These are phyloP conservation scores for Lasiodiplodia gonubiensis DNA, from an alignment of 2,329 filamentous ascomycete genomes.

Conservation along the genomic window DNA sequence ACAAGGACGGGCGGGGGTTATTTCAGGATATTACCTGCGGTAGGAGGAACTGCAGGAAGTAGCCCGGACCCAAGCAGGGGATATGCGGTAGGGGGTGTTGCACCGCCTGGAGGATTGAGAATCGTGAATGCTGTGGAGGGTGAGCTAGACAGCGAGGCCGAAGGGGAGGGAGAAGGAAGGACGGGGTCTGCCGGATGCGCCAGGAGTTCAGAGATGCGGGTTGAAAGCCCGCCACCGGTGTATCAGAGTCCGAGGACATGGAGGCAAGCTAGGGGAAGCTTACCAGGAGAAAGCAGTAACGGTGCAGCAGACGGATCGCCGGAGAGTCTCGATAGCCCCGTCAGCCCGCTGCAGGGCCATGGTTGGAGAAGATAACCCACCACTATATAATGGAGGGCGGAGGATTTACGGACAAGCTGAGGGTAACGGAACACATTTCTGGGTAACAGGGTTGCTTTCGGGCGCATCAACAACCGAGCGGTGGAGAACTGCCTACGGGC, in stretches of 20 bases:
- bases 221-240: neutral
- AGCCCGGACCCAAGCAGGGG: neutral
- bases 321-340: neutral
- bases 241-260: constrained; percentile 10
- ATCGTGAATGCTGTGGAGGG: constrained; percentile 17
- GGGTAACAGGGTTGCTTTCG: neutral
- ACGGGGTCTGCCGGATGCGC: neutral
- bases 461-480: neutral
- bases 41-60: neutral
- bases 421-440: neutral
- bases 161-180: neutral
- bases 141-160: constrained; percentile 13
- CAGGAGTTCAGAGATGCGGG: neutral
- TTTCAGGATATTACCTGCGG: neutral
- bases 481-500: neutral
- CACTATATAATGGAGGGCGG: neutral
- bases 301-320: neutral
- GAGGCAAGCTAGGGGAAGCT: neutral
- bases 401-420: neutral
- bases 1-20: neutral
- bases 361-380: neutral
- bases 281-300: neutral
- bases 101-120: neutral
- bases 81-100: constrained; percentile 1
- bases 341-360: neutral